Base-by-base conservation (phyloP, 2,329 filamentous ascomycete species). In the Gyromitra esculenta region DNA sequence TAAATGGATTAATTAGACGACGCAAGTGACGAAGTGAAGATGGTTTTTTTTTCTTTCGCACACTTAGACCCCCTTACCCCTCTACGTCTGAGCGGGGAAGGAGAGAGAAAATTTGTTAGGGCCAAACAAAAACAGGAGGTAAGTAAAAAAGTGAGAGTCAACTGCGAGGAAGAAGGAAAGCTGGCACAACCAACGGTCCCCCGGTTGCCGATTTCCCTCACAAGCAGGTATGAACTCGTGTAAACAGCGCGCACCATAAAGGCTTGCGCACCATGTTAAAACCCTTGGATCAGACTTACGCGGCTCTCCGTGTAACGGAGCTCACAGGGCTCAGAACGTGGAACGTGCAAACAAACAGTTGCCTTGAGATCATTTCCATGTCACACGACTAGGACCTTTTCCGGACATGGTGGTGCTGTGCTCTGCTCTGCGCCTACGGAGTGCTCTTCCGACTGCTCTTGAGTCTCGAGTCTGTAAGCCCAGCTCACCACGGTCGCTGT, bases 381-480 rank as follows among this genome's bases (percentile, higher is more conserved):
- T 70, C 65, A 74, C 72, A 74, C 72, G 64, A 70, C 72, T 69
- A 70, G n/a, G 13, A 57, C 35, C 59, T 39, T 57, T 62, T 74
- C 63, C 63, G 56, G 70, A 50, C 37, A 59, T n/a, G 18, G 63
- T 9, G 13, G 25, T 64, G 48, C 35, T 69, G 39, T 52, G 66
- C 54, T 69, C 13, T 67, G 64, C 13, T 59, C 25, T 59, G 66
- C 39, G 54, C 52, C 52, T 43, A 50, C 66, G 66, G 66, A 69
- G 60, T 50, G 13, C 9, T 21, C 18, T 43, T 39, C 67, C 56
- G 45, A 43, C 64, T 48, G 43, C 54, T 62, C 43, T 63, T 71
- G 37, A 21, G 18, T 50, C 11, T 57, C 60, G 25, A 31, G 25
- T 31, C 25, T 31, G 25, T 4, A 31, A 31, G 2, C 25, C 1